Evolutionary conservation across 306 rosid species (phyloP).

Genomic region (Castanea crenata): DNA sequence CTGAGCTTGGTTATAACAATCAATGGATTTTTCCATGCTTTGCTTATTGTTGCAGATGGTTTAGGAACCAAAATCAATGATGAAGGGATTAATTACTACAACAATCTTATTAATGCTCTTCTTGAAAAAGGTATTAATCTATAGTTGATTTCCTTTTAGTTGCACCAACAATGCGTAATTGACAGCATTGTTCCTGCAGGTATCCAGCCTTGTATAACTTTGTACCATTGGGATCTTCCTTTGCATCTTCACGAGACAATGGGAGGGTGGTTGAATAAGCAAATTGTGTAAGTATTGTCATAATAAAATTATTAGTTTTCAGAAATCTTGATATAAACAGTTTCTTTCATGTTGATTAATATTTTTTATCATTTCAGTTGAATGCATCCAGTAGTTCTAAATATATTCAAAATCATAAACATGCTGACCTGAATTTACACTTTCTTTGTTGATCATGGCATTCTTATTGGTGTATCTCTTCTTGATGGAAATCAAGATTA

Average conservation of each 20-base stretch:
- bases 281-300: conserved; percentile 60
- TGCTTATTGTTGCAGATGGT: conserved; percentile 62
- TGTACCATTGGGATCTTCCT: conserved; percentile 98
- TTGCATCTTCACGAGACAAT: conserved; percentile 81
- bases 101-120: conserved; percentile 77
- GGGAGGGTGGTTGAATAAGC: conserved; percentile 84
- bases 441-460: not conserved
- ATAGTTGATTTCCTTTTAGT: conserved; percentile 10
- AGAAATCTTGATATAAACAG: not conserved
- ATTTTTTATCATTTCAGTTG: not conserved
- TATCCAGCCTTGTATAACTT: conserved; percentile 76
- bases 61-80: conserved; percentile 79
- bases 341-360: not conserved
- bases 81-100: conserved; percentile 77
- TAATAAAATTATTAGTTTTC: not conserved
- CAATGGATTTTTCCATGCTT: conserved; percentile 4
- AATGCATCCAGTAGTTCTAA: not conserved
- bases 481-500: no score
- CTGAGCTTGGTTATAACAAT: conserved; percentile 1
- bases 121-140: conserved; percentile 66
- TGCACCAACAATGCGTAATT: conserved; percentile 12
- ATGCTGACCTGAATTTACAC: not conserved
- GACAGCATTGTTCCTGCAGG: conserved; percentile 51
- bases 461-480: not conserved
- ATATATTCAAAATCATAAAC: not conserved